Evolutionary conservation across 2,329 filamentous ascomycete genomes (phyloP), one percentile per base, ranked within the genome.

Genomic region (Colletotrichum shisoi): DNA sequence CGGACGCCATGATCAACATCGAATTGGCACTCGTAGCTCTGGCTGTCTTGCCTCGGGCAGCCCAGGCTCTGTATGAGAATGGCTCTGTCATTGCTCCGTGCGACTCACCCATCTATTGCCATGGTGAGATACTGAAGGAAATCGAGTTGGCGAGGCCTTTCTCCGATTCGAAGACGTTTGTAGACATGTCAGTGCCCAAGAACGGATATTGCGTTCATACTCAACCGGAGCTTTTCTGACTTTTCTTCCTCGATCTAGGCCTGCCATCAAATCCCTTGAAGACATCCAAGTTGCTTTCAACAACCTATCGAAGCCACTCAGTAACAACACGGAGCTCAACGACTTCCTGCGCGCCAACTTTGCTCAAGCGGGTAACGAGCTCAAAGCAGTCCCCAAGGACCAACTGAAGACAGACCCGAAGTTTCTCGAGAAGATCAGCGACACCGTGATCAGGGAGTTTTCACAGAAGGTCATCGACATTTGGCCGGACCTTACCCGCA

Each of bases 131-230:
- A 13, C 80, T 91, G 3, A 80, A 83, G 67, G 81, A 86, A 69
- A 84, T 91, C 54, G 83, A 91, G 77, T 79, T 90, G 11, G 88
- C 88, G 2, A 80, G 79, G 27, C 88, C 88, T 0, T 91, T 90
- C 70, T 77, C 80, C 15, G 89, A 91, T 77, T 90, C 87, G 67
- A 91, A 91, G 81, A 90, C 87, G 1, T 91, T 90, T 73, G 89
- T 91, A 49, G 89, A 91, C 74, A 87, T 90, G 85, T 87, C 78
- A 78, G 80, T 77, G 21, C 17, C 19, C 24, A 4, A 9, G 6
- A 15, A 21, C 39, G 24, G 7, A 17, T 12, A 40, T 24, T 19
- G n/a, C n/a, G 37, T 24, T 46, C 8, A 9, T 9, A 6, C 19
- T 21, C 21, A 34, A 7, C 21, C 6, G 9, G 5, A 12, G 13